Evolutionary conservation across 2,329 filamentous ascomycete genomes (phyloP).

Genomic region (Aspergillus transmontanensis): DNA sequence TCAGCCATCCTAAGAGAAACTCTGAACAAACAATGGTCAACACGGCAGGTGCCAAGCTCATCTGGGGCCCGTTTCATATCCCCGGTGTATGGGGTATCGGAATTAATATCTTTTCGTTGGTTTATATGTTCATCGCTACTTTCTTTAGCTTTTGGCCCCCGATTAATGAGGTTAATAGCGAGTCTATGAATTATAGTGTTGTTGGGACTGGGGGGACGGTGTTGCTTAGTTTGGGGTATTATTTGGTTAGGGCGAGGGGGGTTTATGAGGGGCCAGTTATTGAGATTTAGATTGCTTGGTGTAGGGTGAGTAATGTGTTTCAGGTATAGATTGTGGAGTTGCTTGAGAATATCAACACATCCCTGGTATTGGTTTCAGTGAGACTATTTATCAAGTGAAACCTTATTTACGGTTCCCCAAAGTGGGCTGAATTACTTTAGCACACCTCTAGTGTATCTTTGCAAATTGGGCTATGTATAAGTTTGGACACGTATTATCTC

Average conservation of each 20-base stretch:
- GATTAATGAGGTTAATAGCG: constrained; percentile 35
- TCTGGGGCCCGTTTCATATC: constrained; percentile 33
- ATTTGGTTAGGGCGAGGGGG: constrained; percentile 36
- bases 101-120: constrained; percentile 48
- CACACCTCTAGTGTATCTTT: no score
- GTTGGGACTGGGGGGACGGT: constrained; percentile 47
- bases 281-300: constrained; percentile 10
- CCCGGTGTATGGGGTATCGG: constrained; percentile 39
- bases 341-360: no score
- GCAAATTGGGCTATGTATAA: no score
- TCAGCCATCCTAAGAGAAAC: constrained; percentile 16
- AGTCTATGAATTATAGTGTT: constrained; percentile 52
- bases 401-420: no score
- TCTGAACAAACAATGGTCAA: constrained; percentile 25
- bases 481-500: no score
- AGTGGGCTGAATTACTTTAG: no score
- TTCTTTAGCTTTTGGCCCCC: constrained; percentile 55
- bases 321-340: no score
- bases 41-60: constrained; percentile 27
- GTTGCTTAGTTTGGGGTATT: constrained; percentile 45
- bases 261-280: constrained; percentile 37
- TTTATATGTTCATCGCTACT: constrained; percentile 51
- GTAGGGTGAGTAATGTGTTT: no score
- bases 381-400: no score
- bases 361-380: no score